A percentile compares a stretch with the other conserved stretches of the same genome.
Evolutionary conservation across 176 grass and related monocot species (phyloP).

Genomic region (Thalia dealbata): DNA sequence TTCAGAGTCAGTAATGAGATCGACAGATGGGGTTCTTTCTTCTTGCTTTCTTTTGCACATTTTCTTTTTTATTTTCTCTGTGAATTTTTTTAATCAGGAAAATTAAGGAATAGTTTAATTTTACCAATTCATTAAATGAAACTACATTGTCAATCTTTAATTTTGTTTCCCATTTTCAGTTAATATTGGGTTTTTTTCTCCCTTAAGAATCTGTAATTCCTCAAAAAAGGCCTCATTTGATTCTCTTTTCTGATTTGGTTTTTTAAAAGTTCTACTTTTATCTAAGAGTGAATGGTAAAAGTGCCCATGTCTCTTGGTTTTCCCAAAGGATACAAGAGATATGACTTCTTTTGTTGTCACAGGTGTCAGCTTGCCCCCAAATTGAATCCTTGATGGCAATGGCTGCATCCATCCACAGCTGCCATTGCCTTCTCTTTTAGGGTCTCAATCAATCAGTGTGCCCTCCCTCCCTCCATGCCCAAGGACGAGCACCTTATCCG

Average conservation of each 20-base stretch:
- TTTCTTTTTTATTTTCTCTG: too few relatives aligned
- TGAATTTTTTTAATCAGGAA: too few relatives aligned
- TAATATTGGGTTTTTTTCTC: too few relatives aligned
- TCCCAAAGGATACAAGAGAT: neutral
- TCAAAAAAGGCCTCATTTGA: neutral
- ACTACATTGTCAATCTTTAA: too few relatives aligned
- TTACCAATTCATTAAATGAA: too few relatives aligned
- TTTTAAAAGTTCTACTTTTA: neutral
- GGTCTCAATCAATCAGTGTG: neutral
- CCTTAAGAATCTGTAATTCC: too few relatives aligned
- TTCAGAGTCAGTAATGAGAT: too few relatives aligned
- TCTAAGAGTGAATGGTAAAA: neutral
- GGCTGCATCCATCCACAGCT: neutral
- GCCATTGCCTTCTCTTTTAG: neutral
- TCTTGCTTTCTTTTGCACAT: too few relatives aligned
- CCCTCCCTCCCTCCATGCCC: neutral
- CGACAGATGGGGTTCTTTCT: too few relatives aligned
- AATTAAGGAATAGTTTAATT: too few relatives aligned
- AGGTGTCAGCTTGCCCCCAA: neutral
- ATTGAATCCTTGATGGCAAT: neutral
- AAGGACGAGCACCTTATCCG: neutral
- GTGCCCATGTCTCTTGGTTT: neutral
- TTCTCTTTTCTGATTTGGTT: neutral
- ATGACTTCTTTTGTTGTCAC: neutral
- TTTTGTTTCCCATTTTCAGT: too few relatives aligned